Evolutionary conservation across 139 green algal species (phyloP).

Genomic region (Pleodorina starrii): DNA sequence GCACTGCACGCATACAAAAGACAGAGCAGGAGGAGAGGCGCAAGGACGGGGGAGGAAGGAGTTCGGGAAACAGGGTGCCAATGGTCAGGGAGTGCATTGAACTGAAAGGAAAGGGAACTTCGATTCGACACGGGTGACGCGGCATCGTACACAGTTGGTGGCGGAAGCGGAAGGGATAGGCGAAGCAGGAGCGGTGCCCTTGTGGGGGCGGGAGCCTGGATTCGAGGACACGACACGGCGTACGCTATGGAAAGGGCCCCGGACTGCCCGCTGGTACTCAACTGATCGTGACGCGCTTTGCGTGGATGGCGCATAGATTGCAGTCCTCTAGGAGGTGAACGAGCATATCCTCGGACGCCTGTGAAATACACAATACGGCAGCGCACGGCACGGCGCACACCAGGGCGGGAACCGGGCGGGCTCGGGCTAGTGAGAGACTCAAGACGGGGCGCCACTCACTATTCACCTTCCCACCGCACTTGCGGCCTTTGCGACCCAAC

Average conservation of each 20-base stretch:
- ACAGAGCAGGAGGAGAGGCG: neutral
- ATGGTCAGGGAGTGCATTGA: neutral
- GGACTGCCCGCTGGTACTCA: neutral
- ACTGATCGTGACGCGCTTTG: conserved; percentile 94
- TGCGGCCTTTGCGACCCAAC: too few species aligned
- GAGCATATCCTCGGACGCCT: conserved; percentile 91
- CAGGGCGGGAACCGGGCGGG: too few species aligned
- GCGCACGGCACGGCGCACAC: too few species aligned
- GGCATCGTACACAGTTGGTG: neutral
- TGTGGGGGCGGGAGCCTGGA: too few species aligned
- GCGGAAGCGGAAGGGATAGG: neutral
- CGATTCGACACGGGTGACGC: neutral
- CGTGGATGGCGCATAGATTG: conserved; percentile 97
- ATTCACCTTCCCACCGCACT: too few species aligned
- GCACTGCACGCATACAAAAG: conserved; percentile 73
- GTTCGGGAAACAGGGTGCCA: neutral
- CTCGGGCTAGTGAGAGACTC: too few species aligned
- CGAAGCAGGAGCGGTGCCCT: neutral
- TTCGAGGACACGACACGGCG: neutral
- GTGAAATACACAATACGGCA: too few species aligned
- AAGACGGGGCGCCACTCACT: too few species aligned
- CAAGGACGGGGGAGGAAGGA: neutral
- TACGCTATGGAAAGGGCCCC: neutral
- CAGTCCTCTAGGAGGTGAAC: conserved; percentile 95
- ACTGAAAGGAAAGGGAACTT: neutral